These are phyloP conservation scores for Ceratocystiopsis minuta DNA, from an alignment of 2,329 filamentous ascomycete species.

Conservation along the genomic window DNA sequence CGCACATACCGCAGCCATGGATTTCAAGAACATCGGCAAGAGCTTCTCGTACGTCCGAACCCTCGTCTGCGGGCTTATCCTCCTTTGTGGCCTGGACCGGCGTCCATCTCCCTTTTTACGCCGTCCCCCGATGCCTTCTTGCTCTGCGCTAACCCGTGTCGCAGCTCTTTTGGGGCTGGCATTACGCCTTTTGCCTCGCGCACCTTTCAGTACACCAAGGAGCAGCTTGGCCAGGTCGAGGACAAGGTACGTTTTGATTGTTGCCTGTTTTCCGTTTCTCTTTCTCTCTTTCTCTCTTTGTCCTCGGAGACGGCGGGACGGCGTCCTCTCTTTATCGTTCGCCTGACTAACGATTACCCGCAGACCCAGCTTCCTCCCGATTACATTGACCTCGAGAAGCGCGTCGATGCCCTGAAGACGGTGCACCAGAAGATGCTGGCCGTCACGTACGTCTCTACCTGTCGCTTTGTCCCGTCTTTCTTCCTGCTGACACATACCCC, in stretches of 20 bases:
- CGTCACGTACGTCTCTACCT: conserved; percentile 56
- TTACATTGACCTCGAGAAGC: conserved; percentile 97
- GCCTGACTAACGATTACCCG: not conserved
- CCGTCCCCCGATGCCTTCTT: not conserved
- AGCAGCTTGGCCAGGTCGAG: conserved; percentile 85
- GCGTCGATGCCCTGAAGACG: conserved; percentile 89
- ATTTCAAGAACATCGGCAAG: conserved; percentile 41
- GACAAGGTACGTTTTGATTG: conserved; percentile 51
- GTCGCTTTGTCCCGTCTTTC: not conserved
- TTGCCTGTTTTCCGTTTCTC: not conserved
- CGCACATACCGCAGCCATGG: conserved; percentile 23
- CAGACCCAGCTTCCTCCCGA: conserved; percentile 92
- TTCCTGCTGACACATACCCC: not conserved
- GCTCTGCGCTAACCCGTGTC: conserved; percentile 1
- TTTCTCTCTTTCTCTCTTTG: not conserved
- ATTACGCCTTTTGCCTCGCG: conserved; percentile 87
- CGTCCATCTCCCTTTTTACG: not conserved
- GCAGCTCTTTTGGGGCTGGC: conserved; percentile 41
- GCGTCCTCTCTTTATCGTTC: too few species aligned
- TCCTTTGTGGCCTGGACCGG: not conserved
- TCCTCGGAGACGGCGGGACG: too few species aligned
- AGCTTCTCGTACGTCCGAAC: conserved; percentile 30
- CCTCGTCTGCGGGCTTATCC: not conserved
- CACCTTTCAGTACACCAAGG: conserved; percentile 94
- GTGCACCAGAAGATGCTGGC: conserved; percentile 95